Base-by-base conservation (phyloP, 352 stramenopile genomes). In the Thraustochytrium sp. region DNA sequence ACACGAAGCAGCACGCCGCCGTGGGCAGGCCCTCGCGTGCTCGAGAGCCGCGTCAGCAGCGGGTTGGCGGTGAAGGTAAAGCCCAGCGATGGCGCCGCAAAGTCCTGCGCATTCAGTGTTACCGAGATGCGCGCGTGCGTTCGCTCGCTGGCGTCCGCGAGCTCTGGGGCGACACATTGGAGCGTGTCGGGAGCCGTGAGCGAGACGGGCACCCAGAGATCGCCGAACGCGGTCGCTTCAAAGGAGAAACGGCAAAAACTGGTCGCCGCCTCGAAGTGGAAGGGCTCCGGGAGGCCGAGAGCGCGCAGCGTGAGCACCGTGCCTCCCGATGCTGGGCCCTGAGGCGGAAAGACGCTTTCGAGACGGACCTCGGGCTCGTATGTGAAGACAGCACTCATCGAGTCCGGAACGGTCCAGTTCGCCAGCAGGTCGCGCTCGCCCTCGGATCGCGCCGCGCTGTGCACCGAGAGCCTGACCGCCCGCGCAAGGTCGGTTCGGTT, bases 41-140 rank as follows among this genome's bases (percentile, higher is more conserved):
- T 37, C 8, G 36, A 76, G 1, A 82, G 38, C 23, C 13, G 21
- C 4, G 16, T 23, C 34, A 54, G 8, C 11, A 36, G 8, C n/a
- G 74, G 74, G n/a, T 82, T 3, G 26, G 51, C n/a, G 18, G 78
- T 29, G 26, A 36, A 82, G 13, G 36, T 26, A 54, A 76, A 82
- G 4, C 16, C 31, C 1, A 82, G 53, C 23, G 26, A n/a, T 18
- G 31, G 74, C 29, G 13, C 8, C n/a, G 37, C 48, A 55, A 31
- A 78, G 37, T 82, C 74, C 23, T 82, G 74, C 3, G 51, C 74
- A 31, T 82, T 82, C 5, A 76, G 9, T 23, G 9, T 77, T 3
- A 82, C 74, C 13, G 40, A 42, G 16, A 82, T 51, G 3, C 11
- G 23, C 16, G 36, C 74, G 2, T 53, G n/a, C 21, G 29, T 21